phyloP scores from a whole-genome alignment of 306 rosid genomes.

The Vigna hirtella region DNA sequence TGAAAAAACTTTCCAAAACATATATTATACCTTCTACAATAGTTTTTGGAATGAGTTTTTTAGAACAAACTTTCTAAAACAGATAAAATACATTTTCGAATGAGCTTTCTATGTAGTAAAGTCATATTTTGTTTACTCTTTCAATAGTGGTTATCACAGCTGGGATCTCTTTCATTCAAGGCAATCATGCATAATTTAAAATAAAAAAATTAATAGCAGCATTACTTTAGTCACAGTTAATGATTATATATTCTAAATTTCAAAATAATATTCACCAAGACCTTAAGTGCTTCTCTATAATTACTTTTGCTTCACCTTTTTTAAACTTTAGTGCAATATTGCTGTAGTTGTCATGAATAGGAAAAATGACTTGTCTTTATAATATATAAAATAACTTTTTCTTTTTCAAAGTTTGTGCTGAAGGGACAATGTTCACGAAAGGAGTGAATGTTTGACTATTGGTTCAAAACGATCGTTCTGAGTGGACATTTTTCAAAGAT shows the following conservation, averaged over 20 bases:
- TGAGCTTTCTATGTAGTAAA: no score
- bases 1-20: no score
- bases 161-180: background rate
- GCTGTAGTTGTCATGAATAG: background rate
- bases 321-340: background rate
- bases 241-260: constrained; percentile 10
- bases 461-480: no score
- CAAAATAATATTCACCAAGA: background rate
- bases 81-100: no score
- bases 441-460: no score
- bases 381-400: no score
- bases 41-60: no score
- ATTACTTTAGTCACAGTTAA: constrained; percentile 32
- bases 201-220: background rate
- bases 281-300: constrained; percentile 2
- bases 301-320: background rate
- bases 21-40: no score
- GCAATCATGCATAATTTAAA: background rate
- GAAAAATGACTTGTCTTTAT: background rate
- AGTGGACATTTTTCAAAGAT: no score
- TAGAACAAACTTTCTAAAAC: no score
- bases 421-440: background rate
- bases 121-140: background rate
- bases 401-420: no score
- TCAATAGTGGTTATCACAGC: background rate